Evolutionary conservation across 1,284 basidiomycete genomes (phyloP), one percentile per base, ranked within the genome.

Genomic region (Tylopilus sp.): DNA sequence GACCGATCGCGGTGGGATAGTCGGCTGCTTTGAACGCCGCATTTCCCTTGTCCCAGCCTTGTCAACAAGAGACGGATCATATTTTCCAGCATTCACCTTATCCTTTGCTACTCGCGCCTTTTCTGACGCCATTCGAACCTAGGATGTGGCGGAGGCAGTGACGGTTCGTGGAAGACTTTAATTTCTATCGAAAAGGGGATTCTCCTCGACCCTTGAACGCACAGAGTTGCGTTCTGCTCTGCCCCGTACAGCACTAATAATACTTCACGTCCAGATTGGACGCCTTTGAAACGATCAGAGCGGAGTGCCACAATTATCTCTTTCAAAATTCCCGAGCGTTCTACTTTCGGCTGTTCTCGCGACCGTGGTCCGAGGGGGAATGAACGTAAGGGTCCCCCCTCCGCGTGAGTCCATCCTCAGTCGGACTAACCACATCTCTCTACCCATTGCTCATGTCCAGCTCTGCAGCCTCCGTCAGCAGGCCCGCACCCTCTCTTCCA

Each of bases 401-500:
- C 53, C 51, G 48, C 55, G 66, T 67, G 43, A 44, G 66, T 62
- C 30, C 16, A 40, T 41, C 53, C 43, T 38, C 16, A 2, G 15
- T 42, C 16, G 31, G 19, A 36, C 11, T 18, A 8, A 34, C 43
- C 25, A 34, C 26, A 21, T 25, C 23, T 21, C 44, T 34, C 13
- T 11, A 6, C 2, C 28, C 21, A 23, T 39, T 43, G 21, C 46
- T 55, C 33, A 59, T 61, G 58, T 48, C 44, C 31, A 38, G 15
- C 26, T 57, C 53, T 52, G 36, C 65, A 81, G 82, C 79, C 1
- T 84, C 83, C 41, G 73, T 85, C 39, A 79, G 78, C 60, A 79
- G 77, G 46, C 66, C 77, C 38, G 67, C 78, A 18, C 69, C 75
- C 37, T 64, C 64, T 51, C 66, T 51, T 53, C 58, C 68, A 4